Evolutionary conservation across 2,329 filamentous ascomycete genomes (phyloP).

Genomic region (Aschersonia sp.): DNA sequence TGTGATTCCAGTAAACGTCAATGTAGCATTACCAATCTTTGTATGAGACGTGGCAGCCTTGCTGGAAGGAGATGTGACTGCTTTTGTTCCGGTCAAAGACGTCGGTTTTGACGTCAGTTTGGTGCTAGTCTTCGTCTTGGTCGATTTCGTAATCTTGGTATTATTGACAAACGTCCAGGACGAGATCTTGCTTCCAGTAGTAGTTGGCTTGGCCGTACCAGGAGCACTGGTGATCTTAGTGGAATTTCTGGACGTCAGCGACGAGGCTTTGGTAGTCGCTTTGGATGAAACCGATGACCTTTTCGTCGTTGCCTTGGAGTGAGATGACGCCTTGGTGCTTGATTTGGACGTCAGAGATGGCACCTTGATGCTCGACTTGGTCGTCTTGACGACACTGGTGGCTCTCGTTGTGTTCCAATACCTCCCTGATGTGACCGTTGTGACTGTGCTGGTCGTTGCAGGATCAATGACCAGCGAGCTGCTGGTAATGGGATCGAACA

Average conservation of each 20-base stretch:
- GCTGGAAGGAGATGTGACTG: no score
- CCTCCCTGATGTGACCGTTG: not conserved
- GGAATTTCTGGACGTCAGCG: not conserved
- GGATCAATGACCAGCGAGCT: not conserved
- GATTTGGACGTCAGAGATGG: not conserved
- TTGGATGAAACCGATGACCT: not conserved
- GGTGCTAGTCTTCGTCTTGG: not conserved
- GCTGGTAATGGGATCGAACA: not conserved
- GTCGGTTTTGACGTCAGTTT: not conserved
- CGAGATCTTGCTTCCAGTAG: no score
- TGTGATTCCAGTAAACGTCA: no score
- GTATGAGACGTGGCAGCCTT: no score
- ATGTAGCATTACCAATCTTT: no score
- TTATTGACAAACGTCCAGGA: not conserved
- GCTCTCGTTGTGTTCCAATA: not conserved
- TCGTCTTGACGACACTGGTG: not conserved
- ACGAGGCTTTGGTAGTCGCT: not conserved
- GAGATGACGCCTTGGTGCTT: not conserved
- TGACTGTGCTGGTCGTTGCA: not conserved
- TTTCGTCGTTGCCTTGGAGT: no score
- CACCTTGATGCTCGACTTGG: not conserved
- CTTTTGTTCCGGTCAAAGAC: not conserved
- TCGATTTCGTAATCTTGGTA: not conserved
- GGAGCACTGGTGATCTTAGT: not conserved
- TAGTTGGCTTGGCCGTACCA: no score